Evolutionary conservation across 257 asterid species (phyloP).

Genomic region (Anisodus tanguticus): DNA sequence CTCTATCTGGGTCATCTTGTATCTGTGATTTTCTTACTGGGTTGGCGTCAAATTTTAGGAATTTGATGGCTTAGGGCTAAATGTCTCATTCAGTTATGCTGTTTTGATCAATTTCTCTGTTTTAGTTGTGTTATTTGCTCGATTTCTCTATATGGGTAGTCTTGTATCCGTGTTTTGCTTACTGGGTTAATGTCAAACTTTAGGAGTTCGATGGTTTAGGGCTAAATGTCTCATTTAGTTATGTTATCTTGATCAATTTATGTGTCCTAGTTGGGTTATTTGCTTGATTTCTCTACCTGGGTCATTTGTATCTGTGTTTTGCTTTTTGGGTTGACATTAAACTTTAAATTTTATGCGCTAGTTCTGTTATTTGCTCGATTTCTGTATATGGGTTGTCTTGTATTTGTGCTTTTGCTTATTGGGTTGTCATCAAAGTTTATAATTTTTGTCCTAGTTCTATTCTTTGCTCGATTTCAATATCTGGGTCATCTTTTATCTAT

Average conservation of each 20-base stretch:
- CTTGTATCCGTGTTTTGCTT: background rate
- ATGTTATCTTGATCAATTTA: background rate
- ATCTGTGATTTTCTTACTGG: background rate
- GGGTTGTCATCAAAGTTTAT: no score
- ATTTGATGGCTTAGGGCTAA: no score
- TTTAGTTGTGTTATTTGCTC: no score
- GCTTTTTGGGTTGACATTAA: background rate
- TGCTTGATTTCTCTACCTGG: background rate
- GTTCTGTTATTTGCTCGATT: no score
- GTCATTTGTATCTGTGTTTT: background rate
- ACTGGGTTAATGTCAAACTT: background rate
- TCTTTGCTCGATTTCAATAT: background rate
- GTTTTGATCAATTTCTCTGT: no score
- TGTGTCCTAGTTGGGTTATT: background rate
- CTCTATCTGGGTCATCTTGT: background rate
- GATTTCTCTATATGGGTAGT: background rate
- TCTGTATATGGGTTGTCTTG: no score
- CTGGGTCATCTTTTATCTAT: background rate
- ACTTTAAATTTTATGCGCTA: no score
- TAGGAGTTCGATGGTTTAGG: background rate
- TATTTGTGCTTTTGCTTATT: no score
- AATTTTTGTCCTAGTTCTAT: background rate
- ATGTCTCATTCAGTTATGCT: no score
- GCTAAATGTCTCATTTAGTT: background rate
- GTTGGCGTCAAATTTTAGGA: background rate